These are phyloP conservation scores for Leccinum aurantiacum DNA, from an alignment of 768 basidiomycete species.

Conservation along the genomic window DNA sequence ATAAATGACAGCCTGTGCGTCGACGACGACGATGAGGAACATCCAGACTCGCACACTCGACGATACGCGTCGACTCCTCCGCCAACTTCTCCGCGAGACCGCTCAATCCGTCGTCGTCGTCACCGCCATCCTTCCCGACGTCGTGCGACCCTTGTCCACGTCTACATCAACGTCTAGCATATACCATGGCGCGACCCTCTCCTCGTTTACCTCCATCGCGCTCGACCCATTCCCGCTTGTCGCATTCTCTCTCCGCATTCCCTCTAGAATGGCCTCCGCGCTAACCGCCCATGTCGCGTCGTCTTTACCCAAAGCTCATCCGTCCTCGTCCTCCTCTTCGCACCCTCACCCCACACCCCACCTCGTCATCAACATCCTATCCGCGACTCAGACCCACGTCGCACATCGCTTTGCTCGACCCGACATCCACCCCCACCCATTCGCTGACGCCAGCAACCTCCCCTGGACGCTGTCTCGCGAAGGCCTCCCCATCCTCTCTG, in stretches of 20 bases:
- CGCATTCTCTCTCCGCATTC: slow-evolving; percentile 88
- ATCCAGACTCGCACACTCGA: slow-evolving; percentile 2
- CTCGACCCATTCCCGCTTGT: slow-evolving; percentile 88
- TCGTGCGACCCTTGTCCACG: neutral
- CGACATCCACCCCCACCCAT: slow-evolving; percentile 65
- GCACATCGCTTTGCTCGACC: slow-evolving; percentile 75
- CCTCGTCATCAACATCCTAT: slow-evolving; percentile 78
- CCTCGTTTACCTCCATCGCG: slow-evolving; percentile 89
- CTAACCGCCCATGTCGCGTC: slow-evolving; percentile 37
- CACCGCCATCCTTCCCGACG: slow-evolving; percentile 57
- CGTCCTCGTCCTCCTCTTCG: neutral
- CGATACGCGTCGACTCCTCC: slow-evolving; percentile 36
- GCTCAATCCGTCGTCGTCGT: slow-evolving; percentile 88
- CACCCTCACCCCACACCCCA: slow-evolving; percentile 33
- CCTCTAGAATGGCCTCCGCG: slow-evolving; percentile 79
- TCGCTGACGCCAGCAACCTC: slow-evolving; percentile 34
- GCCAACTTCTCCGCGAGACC: slow-evolving; percentile 65
- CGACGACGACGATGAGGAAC: neutral
- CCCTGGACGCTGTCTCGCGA: slow-evolving; percentile 46
- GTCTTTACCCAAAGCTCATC: neutral
- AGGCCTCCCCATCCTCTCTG: slow-evolving; percentile 58
- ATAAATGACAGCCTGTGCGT: too few relatives aligned
- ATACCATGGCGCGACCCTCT: slow-evolving; percentile 90
- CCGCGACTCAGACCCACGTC: slow-evolving; percentile 22
- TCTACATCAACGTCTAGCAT: slow-evolving; percentile 4